phyloP scores from a whole-genome alignment of 2,329 filamentous ascomycete species.

The Diaporthe australafricana region DNA sequence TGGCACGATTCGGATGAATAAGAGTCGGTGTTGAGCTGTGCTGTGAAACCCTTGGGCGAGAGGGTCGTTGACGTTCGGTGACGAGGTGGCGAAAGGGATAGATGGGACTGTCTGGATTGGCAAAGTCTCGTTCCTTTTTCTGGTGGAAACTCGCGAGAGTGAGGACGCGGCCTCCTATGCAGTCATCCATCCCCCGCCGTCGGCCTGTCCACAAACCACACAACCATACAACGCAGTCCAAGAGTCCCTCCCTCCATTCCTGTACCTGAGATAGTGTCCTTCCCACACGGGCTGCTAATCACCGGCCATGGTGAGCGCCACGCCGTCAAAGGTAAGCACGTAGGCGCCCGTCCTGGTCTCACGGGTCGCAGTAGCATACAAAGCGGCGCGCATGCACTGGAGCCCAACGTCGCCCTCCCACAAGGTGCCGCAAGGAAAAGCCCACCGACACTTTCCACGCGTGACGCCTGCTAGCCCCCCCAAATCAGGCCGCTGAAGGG shows the following conservation, averaged over 20 bases:
- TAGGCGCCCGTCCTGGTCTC: background rate
- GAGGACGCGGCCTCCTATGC: background rate
- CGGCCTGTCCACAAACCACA: background rate
- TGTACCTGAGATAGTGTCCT: background rate
- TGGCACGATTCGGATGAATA: constrained; percentile 6
- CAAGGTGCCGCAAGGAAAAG: too few relatives aligned
- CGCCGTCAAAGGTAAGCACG: background rate
- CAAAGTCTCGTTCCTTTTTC: background rate
- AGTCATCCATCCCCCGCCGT: background rate
- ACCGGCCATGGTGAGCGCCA: background rate
- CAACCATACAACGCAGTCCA: background rate
- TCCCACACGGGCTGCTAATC: background rate
- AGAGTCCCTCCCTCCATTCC: background rate
- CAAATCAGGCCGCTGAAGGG: background rate
- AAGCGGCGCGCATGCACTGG: background rate
- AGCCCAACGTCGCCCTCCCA: constrained; percentile 1
- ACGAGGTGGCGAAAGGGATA: background rate
- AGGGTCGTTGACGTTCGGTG: background rate
- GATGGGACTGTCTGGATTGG: background rate
- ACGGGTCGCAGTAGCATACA: background rate
- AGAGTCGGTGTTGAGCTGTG: background rate
- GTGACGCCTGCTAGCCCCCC: background rate
- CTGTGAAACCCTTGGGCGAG: constrained; percentile 11
- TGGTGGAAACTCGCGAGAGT: background rate
- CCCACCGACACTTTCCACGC: background rate